Evolutionary conservation across 2,329 filamentous ascomycete species (phyloP), one percentile per base, ranked within the genome.

Genomic region (Neocatenulostroma microsporum): DNA sequence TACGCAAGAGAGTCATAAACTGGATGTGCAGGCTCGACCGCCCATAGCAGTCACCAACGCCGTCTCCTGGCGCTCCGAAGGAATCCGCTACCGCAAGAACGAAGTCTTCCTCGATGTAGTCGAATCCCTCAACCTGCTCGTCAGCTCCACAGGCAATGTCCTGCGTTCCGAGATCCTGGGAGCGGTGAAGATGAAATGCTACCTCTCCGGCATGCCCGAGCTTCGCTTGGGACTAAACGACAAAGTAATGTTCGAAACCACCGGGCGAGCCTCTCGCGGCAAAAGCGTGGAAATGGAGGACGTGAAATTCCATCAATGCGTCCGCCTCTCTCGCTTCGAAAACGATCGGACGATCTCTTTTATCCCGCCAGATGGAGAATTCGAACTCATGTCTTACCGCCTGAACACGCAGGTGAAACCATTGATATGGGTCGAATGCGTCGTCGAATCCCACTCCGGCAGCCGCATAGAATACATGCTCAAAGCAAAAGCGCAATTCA

Each of bases 271-370:
- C 12, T 96, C 89, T 26, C 72, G 91, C 55, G 91, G 91, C 42
- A 98, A 98, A 66, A 85, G 91, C 8, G 91, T 98, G 46, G 91
- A 98, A 67, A 98, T 98, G 91, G 91, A 98, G 58, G 91, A 98
- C 53, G 91, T 98, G 64, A 98, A 98, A 57, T 98, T 98, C 64
- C 91, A 98, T 66, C 91, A 98, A 63, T 98, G 91, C 58, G 91
- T 98, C 47, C 80, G 91, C 45, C 73, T 98, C 47, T 93, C 87
- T 30, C 78, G 91, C 49, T 98, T 98, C 66, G 91, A 98, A 64
- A 98, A 96, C 64, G 91, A 98, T 68, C 75, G 91, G 42, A 98
- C 91, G 24, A 98, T 98, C 66, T 94, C 86, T 59, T 98, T 98
- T 63, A 96, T 98, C 51, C 91, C 91, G 2, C 91, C 91, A 9